Evolutionary conservation across 106 monocot species (phyloP).

Genomic region (Xerophyta viscosa): DNA sequence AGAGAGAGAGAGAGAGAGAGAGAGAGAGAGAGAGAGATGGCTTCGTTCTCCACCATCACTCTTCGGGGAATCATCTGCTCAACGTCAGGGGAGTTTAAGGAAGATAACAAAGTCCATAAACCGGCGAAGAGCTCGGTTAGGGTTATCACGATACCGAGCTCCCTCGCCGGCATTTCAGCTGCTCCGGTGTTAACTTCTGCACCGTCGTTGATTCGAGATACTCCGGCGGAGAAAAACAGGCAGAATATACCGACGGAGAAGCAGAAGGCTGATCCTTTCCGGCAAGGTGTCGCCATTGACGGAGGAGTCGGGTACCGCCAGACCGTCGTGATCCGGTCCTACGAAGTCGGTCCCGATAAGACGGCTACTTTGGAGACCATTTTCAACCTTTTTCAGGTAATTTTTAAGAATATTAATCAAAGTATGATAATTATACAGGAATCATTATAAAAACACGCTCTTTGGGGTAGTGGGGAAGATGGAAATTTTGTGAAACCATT

Average conservation of each 20-base stretch:
- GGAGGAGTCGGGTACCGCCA: constrained; percentile 28
- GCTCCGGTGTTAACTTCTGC: not conserved
- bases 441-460: too few species aligned
- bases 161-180: not conserved
- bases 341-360: constrained; percentile 40
- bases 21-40: too few species aligned
- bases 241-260: constrained; percentile 37
- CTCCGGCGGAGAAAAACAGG: not conserved
- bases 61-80: too few species aligned
- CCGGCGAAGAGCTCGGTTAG: constrained; percentile 17
- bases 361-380: constrained; percentile 39
- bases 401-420: too few species aligned
- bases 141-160: constrained; percentile 11
- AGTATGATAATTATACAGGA: too few species aligned
- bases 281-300: constrained; percentile 21
- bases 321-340: constrained; percentile 38
- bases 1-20: too few species aligned
- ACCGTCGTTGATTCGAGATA: not conserved
- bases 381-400: constrained; percentile 40
- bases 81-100: too few species aligned
- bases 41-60: too few species aligned
- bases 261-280: constrained; percentile 23
- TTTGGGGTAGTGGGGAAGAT: too few species aligned
- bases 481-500: too few species aligned
- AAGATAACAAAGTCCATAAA: constrained; percentile 4